Evolutionary conservation across 768 basidiomycete species (phyloP).

Genomic region (Pholiota microspora): DNA sequence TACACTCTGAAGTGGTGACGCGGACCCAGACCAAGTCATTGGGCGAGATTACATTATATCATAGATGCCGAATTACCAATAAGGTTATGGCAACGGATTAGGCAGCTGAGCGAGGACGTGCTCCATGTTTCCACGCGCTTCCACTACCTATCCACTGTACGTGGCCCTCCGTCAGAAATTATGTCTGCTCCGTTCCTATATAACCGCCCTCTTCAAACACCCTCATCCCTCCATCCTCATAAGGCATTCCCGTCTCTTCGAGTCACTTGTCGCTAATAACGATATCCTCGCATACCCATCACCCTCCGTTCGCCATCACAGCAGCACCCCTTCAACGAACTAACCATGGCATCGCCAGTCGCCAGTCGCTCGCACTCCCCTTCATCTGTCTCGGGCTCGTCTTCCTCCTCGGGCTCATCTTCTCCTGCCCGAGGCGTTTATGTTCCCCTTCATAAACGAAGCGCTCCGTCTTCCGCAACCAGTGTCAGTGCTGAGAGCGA

Average conservation of each 20-base stretch:
- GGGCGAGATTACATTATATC: not conserved
- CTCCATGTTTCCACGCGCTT: not conserved
- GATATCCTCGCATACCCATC: not conserved
- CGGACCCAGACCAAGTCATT: not conserved
- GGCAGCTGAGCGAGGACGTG: not conserved
- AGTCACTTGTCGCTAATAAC: not conserved
- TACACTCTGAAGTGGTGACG: not conserved
- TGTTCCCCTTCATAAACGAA: conserved; percentile 4
- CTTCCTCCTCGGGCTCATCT: not conserved
- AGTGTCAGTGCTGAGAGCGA: not conserved
- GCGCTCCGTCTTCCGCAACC: conserved; percentile 1
- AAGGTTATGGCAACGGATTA: not conserved
- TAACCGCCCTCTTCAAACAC: not conserved
- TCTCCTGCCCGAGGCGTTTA: not conserved
- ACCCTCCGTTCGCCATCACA: not conserved
- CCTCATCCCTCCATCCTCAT: not conserved
- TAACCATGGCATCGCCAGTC: too few relatives aligned
- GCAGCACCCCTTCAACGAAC: not conserved
- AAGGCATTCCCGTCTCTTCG: not conserved
- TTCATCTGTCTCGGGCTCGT: not conserved
- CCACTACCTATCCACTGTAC: conserved; percentile 1
- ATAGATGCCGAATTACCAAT: conserved; percentile 3
- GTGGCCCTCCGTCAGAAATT: conserved; percentile 1
- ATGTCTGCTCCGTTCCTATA: conserved; percentile 5
- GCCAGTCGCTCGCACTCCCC: conserved; percentile 4